These are phyloP conservation scores for Pseudocercospora macadamiae DNA, from an alignment of 2,329 filamentous ascomycete genomes.

Conservation along the genomic window DNA sequence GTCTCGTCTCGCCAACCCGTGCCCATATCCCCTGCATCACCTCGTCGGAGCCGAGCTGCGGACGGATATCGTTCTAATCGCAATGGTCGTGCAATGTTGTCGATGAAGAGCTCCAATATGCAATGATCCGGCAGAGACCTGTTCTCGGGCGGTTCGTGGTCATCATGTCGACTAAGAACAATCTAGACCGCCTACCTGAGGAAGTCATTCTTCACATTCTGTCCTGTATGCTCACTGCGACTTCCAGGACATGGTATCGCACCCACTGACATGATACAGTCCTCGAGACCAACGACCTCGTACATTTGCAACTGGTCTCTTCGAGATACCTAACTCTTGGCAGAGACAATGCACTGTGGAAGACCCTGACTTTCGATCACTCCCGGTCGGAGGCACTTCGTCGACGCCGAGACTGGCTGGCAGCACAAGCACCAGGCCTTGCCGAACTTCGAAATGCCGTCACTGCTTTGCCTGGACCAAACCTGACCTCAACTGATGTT, in stretches of 20 bases:
- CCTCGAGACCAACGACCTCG: constrained; percentile 66
- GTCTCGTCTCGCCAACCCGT: neutral
- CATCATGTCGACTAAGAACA: neutral
- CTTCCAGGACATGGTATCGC: constrained; percentile 7
- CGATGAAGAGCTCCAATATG: neutral
- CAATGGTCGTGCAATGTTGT: neutral
- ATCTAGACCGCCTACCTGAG: constrained; percentile 26
- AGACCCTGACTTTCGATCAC: constrained; percentile 70
- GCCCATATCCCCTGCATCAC: neutral
- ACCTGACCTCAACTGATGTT: constrained; percentile 30
- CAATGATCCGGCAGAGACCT: neutral
- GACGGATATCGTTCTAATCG: neutral
- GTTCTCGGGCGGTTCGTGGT: neutral
- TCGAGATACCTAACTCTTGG: constrained; percentile 66
- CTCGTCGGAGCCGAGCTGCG: too few species aligned
- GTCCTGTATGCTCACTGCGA: constrained; percentile 47
- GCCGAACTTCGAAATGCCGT: constrained; percentile 47
- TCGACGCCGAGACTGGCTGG: constrained; percentile 50
- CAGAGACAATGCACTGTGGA: constrained; percentile 78
- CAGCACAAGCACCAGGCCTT: constrained; percentile 47
- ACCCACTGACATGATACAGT: constrained; percentile 46
- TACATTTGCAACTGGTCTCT: constrained; percentile 70
- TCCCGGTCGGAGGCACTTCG: constrained; percentile 69
- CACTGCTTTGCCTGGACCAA: constrained; percentile 35
- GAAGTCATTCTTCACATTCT: constrained; percentile 51